Evolutionary conservation across 2,329 filamentous ascomycete species (phyloP).

Genomic region (Trichophyton mentagrophytes): DNA sequence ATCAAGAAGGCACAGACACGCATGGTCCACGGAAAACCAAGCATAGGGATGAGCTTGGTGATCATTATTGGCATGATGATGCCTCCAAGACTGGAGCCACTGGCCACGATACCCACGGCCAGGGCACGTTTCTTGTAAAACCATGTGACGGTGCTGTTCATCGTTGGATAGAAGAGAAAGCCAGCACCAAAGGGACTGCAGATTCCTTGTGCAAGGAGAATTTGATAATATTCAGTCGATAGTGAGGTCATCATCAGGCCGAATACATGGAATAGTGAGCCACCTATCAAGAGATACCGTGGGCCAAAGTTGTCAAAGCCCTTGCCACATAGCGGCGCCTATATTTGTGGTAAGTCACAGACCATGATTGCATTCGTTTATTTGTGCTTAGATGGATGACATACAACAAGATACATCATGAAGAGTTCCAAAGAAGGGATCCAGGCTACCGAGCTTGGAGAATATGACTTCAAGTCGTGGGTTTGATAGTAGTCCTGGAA

Average conservation of each 20-base stretch:
- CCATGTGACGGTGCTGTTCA: slow-evolving; percentile 35
- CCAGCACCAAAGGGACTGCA: slow-evolving; percentile 41
- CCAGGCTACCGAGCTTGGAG: slow-evolving; percentile 48
- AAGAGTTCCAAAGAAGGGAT: slow-evolving; percentile 46
- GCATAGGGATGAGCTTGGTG: slow-evolving; percentile 38
- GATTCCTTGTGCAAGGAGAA: slow-evolving; percentile 43
- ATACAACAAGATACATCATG: slow-evolving; percentile 40
- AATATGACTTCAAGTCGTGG: slow-evolving; percentile 37
- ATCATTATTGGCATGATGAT: slow-evolving; percentile 53
- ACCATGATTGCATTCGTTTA: background rate
- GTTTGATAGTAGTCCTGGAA: slow-evolving; percentile 49
- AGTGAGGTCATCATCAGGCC: slow-evolving; percentile 48
- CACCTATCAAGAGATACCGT: slow-evolving; percentile 39
- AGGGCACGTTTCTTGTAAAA: slow-evolving; percentile 41
- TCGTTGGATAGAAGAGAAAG: slow-evolving; percentile 37
- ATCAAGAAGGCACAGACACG: slow-evolving; percentile 48
- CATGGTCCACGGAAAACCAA: slow-evolving; percentile 48
- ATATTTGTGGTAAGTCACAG: slow-evolving; percentile 21
- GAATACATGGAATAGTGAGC: slow-evolving; percentile 44
- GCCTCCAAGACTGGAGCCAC: slow-evolving; percentile 45
- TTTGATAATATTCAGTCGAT: slow-evolving; percentile 43
- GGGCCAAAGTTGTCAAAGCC: slow-evolving; percentile 53
- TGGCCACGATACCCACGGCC: slow-evolving; percentile 42
- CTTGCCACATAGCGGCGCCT: slow-evolving; percentile 50
- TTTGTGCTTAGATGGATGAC: background rate